These are phyloP conservation scores for Dothistroma pini DNA, from an alignment of 2,329 filamentous ascomycete genomes.

Conservation along the genomic window DNA sequence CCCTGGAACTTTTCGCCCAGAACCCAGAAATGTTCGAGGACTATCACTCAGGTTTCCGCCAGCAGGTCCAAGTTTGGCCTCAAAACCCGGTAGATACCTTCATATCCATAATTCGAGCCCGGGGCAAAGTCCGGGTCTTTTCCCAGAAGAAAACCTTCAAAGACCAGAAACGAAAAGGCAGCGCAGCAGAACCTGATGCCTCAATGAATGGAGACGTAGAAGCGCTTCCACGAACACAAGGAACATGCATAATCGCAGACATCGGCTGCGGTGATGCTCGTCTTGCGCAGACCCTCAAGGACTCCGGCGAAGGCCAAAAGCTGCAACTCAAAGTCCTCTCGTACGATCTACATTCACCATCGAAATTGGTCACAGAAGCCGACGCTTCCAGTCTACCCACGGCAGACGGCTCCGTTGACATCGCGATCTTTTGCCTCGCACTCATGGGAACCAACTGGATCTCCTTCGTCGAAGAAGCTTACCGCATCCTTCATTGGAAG, in stretches of 20 bases:
- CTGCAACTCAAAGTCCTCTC: constrained; percentile 73
- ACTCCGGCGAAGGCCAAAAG: constrained; percentile 53
- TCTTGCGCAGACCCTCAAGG: constrained; percentile 66
- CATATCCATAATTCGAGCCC: constrained; percentile 64
- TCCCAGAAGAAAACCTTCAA: constrained; percentile 34
- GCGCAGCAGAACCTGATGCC: constrained; percentile 24
- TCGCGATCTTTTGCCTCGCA: constrained; percentile 92
- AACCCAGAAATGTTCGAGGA: constrained; percentile 93
- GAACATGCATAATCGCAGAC: constrained; percentile 77
- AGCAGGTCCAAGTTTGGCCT: constrained; percentile 93
- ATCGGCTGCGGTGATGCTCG: constrained; percentile 90
- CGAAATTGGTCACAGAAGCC: constrained; percentile 74
- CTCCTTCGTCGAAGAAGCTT: constrained; percentile 93
- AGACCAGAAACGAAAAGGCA: constrained; percentile 41
- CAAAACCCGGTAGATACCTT: constrained; percentile 93
- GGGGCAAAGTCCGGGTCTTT: constrained; percentile 54
- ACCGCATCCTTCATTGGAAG: constrained; percentile 84
- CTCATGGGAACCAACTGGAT: constrained; percentile 99
- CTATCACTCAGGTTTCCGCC: constrained; percentile 94
- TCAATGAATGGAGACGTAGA: constrained; percentile 21
- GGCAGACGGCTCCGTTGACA: constrained; percentile 69
- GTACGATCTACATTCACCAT: constrained; percentile 80
- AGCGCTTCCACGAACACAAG: constrained; percentile 67
- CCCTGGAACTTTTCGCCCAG: constrained; percentile 75
- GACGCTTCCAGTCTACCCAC: constrained; percentile 85